These are phyloP conservation scores for Sporothrix phasma DNA, from an alignment of 2,329 filamentous ascomycete genomes.

Conservation along the genomic window DNA sequence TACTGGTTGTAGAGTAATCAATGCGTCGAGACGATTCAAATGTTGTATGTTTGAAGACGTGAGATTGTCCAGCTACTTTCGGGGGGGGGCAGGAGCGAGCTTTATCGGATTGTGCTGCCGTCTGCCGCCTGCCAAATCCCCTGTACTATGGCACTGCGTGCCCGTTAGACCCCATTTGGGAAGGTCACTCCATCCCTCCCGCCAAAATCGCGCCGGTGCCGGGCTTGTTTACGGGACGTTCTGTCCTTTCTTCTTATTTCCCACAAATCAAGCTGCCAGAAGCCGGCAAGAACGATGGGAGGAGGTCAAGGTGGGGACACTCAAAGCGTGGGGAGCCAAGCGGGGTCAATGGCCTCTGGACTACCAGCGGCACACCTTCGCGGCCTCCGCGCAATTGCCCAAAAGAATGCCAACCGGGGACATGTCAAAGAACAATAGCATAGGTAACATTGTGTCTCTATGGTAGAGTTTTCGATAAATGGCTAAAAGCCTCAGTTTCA, in stretches of 20 bases:
- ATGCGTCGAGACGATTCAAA: not conserved
- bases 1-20: not conserved
- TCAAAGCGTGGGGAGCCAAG: not conserved
- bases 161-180: not conserved
- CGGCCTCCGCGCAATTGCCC: not conserved
- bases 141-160: not conserved
- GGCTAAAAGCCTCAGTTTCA: too few relatives aligned
- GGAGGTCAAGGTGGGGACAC: not conserved
- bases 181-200: not conserved
- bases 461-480: too few relatives aligned
- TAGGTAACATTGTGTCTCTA: too few relatives aligned
- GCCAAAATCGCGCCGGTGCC: not conserved
- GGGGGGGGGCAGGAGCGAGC: not conserved
- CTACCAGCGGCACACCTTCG: not conserved
- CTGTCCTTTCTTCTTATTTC: not conserved
- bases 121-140: not conserved
- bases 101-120: constrained; percentile 1
- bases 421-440: not conserved
- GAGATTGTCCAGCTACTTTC: not conserved
- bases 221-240: too few relatives aligned
- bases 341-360: too few relatives aligned
- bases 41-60: not conserved
- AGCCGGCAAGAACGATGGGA: not conserved
- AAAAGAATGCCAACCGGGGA: not conserved
- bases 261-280: not conserved